Evolutionary conservation across 345 rosid genomes (phyloP), one percentile per base, ranked within the genome.

Genomic region (Erodium maritimum): DNA sequence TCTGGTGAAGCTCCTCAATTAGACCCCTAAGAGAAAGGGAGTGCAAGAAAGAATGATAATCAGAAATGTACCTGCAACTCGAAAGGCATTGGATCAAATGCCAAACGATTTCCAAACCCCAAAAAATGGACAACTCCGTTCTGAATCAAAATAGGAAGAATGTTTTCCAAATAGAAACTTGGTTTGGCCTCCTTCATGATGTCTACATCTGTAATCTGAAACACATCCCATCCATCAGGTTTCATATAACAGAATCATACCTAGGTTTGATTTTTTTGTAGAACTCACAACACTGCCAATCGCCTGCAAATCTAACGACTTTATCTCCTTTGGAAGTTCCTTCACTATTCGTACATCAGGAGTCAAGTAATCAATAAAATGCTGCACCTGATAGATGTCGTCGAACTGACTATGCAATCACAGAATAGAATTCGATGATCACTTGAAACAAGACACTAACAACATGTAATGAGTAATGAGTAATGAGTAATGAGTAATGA

Each of bases 101-200:
- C 97, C 71, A 93, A 71, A 55, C 99, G 96, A 70, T 93, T 87
- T 58, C 97, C 97, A 55, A 83, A 93, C 71, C 99, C 99, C 42
- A 80, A 56, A 63, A 93, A 87, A 73, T 93, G 99, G 21, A 85
- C 85, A 17, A 87, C 91, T 71, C 76, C 67, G 63, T 87, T 89
- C 71, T 78, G 80, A 48, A 82, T 68, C 21, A 93, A 74, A 65
- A 80, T 80, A 60, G 96, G 99, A 23, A 89, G 90, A 70, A 93
- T 83, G 60, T 87, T 72, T 61, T 85, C 89, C 83, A 80, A 25
- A 72, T 87, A 89, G 70, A 89, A 89, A 20, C 86, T 81, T 0
- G 86, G 97, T 63, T 87, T 90, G 11, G 99, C 71, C 76, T 93
- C 97, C 79, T 93, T 93, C 57, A 63, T 58, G 23, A 93, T 55